Percentiles rank a stretch among this genome's conserved stretches.
These are phyloP conservation scores for Rhizophagus clarus DNA, from an alignment of 192 early-diverging fungal genomes.

Conservation along the genomic window DNA sequence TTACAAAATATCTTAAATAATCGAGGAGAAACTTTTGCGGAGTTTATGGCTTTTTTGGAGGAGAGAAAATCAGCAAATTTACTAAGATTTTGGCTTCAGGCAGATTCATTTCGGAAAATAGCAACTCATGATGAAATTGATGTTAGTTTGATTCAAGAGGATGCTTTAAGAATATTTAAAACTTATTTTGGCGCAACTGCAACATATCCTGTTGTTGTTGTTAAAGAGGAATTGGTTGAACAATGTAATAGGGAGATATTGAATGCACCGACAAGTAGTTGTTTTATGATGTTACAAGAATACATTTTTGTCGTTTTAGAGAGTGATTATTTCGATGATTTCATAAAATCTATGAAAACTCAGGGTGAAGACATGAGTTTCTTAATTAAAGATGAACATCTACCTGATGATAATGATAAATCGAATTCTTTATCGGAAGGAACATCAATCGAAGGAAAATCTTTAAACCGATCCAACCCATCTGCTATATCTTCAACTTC, in stretches of 20 bases:
- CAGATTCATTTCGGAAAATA: conserved; percentile 20
- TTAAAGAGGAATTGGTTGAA: background rate
- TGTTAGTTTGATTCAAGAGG: conserved; percentile 10
- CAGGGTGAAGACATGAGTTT: conserved; percentile 27
- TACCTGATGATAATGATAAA: background rate
- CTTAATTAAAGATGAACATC: background rate
- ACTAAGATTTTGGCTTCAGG: conserved; percentile 27
- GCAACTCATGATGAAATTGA: conserved; percentile 9
- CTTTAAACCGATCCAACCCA: background rate
- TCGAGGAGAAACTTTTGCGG: background rate
- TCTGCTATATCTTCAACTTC: background rate
- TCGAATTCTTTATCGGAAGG: background rate
- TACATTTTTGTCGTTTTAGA: conserved; percentile 17
- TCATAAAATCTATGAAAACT: conserved; percentile 11
- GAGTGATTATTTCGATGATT: conserved; percentile 22
- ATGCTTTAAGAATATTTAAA: conserved; percentile 23
- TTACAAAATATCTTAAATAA: conserved; percentile 10
- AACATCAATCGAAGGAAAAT: too few species aligned
- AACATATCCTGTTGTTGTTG: background rate
- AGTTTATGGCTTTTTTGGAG: conserved; percentile 30
- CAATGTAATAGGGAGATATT: conserved; percentile 3
- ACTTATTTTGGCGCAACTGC: conserved; percentile 24
- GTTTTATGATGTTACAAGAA: conserved; percentile 2
- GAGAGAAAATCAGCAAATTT: conserved; percentile 4
- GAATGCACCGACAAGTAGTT: background rate